Evolutionary conservation across 139 green algal genomes (phyloP), one percentile per base, ranked within the genome.

Genomic region (Chlamydomonas applanata): DNA sequence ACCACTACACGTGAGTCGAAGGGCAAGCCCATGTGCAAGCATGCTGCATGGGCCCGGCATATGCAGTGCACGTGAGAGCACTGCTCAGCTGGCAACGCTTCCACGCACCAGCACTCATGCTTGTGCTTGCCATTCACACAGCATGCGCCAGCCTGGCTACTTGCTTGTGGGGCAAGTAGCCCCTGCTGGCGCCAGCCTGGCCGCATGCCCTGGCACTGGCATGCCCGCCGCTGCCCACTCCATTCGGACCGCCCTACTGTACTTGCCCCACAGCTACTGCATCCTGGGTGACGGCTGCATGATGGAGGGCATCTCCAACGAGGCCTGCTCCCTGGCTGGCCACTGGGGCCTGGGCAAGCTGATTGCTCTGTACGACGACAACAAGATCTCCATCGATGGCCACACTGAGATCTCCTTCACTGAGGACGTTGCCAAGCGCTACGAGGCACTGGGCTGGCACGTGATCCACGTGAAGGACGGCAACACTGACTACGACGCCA

Each of bases 331-430:
- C 59, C 85, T 99, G 74, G 96, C 96, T 3, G 96, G 94, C 72
- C 96, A 99, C 89, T 98, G 93, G 95, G 95, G 94, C 72, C 93
- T 99, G 72, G 94, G 94, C 91, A 99, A 99, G 94, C 92, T 99
- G 22, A 98, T 99, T 84, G 90, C 86, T 19, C 87, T 99, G 72
- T 99, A 98, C 85, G 96, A 99, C 77, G 94, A 98, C 93, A 99
- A 99, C 95, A 88, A 94, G 61, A 73, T 73, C 46, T 73, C 67
- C 67, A 67, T 75, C 9, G 96, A 99, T 74, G 96, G 96, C 69
- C 86, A 97, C 91, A 98, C 96, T 20, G 92, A 98, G 68, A 98
- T 99, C 88, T 95, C 93, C 45, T 99, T 99, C 94, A 99, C 96
- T 30, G 96, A 99, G 90, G 94, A 99, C 76, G 96, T 99, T 22